A percentile compares a stretch with the other conserved stretches of the same genome.
Conservation (phyloP, 75 land plant species). For the Chamaecyparis obtusa region DNA sequence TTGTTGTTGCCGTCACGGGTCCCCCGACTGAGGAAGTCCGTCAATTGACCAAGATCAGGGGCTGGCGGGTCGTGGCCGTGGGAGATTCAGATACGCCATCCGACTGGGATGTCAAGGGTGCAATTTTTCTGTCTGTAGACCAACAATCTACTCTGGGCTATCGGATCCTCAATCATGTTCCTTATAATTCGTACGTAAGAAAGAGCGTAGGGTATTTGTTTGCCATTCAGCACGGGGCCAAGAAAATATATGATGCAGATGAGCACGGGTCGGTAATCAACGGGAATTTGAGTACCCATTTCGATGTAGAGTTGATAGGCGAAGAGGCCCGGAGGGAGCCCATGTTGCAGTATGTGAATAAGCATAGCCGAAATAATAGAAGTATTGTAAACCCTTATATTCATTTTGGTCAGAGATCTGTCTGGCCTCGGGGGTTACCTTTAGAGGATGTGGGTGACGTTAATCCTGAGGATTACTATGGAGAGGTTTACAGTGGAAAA, state of each 20-base stretch:
- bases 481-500: conserved; percentile 72
- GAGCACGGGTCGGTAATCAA: conserved; percentile 62
- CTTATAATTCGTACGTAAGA: conserved; percentile 64
- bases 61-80: conserved; percentile 94
- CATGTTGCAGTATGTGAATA: conserved; percentile 63
- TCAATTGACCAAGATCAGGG: conserved; percentile 53
- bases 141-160: conserved; percentile 63
- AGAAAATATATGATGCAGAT: conserved; percentile 84
- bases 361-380: conserved; percentile 39
- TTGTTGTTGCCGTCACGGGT: conserved; percentile 68
- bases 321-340: conserved; percentile 56
- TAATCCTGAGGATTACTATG: conserved; percentile 74
- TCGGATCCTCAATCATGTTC: conserved; percentile 59
- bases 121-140: conserved; percentile 59
- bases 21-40: conserved; percentile 55
- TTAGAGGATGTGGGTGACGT: conserved; percentile 69
- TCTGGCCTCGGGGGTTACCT: conserved; percentile 97
- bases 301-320: conserved; percentile 76
- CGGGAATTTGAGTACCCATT: conserved; percentile 54
- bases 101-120: conserved; percentile 67
- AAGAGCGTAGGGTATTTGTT: conserved; percentile 87
- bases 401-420: conserved; percentile 96
- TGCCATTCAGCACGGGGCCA: conserved; percentile 95
- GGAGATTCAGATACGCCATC: conserved; percentile 65
- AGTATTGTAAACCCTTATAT: conserved; percentile 89